Evolutionary conservation across 2,329 filamentous ascomycete species (phyloP), one percentile per base, ranked within the genome.

Genomic region (Fusarium napiforme): DNA sequence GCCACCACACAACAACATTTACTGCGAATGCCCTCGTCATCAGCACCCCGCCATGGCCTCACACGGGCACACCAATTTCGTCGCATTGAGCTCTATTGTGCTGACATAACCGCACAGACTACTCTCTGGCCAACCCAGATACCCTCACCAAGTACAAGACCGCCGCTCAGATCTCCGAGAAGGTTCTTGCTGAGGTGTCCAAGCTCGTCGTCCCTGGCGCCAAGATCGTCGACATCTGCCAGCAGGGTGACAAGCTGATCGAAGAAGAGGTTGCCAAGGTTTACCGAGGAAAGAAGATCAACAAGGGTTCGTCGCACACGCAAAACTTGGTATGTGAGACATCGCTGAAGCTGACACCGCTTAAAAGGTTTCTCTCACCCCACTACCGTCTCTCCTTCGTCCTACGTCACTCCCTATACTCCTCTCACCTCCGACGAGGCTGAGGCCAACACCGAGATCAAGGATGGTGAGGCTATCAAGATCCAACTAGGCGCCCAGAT

Each of bases 111-210:
- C 40, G n/a, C 23, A 2, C 78, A 97, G 94, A 97, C 83, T 95
- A 97, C 87, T 90, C 93, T 77, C 91, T 98, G 84, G 93, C 91
- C 84, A 96, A 97, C 88, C 94, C 93, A 71, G 93, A 97, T 83
- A 98, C 95, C 79, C 90, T 99, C 79, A 98, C 96, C 86, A 99
- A 98, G 89, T 98, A 98, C 90, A 98, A 97, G 92, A 95, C 93
- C 76, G 96, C 96, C 65, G 96, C 93, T 73, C 89, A 93, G 83
- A 98, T 99, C 85, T 96, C 96, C 58, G 94, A 98, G 84, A 97
- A 96, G 87, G 96, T 97, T 78, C 91, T 99, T 77, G 94, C 95
- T 79, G 92, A 93, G 78, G 96, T 99, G 75, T 86, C 89, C 68
- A 87, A 89, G 82, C 87, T 92, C 73, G 90, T 94, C 82, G 88